Evolutionary conservation across 768 basidiomycete species (phyloP).

Genomic region (Leccinum variicolor): DNA sequence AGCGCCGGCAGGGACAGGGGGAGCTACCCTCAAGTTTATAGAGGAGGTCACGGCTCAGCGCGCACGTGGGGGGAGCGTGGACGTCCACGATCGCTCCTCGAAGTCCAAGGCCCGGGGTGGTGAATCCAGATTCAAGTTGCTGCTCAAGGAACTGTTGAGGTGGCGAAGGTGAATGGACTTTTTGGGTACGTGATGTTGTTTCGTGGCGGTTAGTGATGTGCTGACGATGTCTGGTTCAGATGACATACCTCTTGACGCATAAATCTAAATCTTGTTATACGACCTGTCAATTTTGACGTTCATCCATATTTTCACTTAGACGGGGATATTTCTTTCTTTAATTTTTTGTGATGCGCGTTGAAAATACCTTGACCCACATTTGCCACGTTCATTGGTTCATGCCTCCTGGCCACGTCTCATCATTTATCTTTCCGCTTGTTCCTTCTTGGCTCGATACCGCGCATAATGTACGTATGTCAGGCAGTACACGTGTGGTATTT

Average conservation of each 20-base stretch:
- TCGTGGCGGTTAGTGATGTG: background rate
- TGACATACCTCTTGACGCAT: background rate
- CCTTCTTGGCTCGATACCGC: background rate
- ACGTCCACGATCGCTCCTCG: background rate
- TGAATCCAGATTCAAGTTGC: conserved; percentile 15
- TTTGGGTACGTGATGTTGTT: conserved; percentile 4
- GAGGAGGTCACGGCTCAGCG: conserved; percentile 5
- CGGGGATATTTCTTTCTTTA: too few relatives aligned
- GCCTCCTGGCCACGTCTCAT: background rate
- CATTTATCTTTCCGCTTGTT: too few relatives aligned
- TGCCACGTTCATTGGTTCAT: background rate
- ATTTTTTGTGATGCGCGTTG: background rate
- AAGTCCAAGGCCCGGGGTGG: background rate
- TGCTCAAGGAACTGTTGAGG: conserved; percentile 18
- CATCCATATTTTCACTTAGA: background rate
- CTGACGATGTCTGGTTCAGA: conserved; percentile 1
- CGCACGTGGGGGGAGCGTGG: conserved; percentile 1
- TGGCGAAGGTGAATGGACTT: conserved; percentile 3
- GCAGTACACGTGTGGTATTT: background rate
- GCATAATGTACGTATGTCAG: background rate
- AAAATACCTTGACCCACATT: conserved; percentile 4
- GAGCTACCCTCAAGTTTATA: conserved; percentile 12
- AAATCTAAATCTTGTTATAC: background rate
- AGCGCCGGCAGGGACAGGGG: conserved; percentile 16
- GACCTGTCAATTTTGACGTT: background rate